Evolutionary conservation across 164 flowering plant genomes (phyloP).

Genomic region (Liriodendron chinense): DNA sequence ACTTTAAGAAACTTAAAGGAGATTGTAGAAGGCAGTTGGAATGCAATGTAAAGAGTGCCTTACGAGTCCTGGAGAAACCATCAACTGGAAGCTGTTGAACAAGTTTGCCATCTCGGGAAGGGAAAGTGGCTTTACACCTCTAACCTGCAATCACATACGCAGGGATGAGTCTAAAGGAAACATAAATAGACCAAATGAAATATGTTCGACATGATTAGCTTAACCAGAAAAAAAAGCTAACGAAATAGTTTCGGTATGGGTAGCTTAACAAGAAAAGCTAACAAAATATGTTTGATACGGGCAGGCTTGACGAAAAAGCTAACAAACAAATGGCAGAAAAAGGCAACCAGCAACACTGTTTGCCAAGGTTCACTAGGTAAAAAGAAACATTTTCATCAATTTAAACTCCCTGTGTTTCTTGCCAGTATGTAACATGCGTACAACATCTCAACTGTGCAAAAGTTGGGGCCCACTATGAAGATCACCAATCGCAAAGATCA

Average conservation of each 20-base stretch:
- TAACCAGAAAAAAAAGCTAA: too few species aligned
- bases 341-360: not conserved
- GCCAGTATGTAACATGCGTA: not conserved
- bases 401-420: not conserved
- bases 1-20: not conserved
- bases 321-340: not conserved
- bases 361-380: too few species aligned
- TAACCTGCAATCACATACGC: constrained; percentile 50
- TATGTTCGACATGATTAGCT: too few species aligned
- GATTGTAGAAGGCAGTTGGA: not conserved
- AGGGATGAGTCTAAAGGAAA: not conserved
- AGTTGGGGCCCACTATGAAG: not conserved
- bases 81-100: constrained; percentile 59
- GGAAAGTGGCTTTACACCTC: constrained; percentile 82
- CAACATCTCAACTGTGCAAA: not conserved
- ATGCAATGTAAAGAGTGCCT: constrained; percentile 23
- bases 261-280: too few species aligned
- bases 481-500: not conserved
- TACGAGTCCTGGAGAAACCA: constrained; percentile 90
- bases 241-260: too few species aligned
- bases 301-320: not conserved
- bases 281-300: not conserved
- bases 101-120: constrained; percentile 83
- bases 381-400: not conserved
- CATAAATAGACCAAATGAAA: not conserved